A percentile compares a stretch with the other conserved stretches of the same genome.
phyloP scores from a whole-genome alignment of 352 stramenopile genomes.

The Aphanomyces cochlioides region DNA sequence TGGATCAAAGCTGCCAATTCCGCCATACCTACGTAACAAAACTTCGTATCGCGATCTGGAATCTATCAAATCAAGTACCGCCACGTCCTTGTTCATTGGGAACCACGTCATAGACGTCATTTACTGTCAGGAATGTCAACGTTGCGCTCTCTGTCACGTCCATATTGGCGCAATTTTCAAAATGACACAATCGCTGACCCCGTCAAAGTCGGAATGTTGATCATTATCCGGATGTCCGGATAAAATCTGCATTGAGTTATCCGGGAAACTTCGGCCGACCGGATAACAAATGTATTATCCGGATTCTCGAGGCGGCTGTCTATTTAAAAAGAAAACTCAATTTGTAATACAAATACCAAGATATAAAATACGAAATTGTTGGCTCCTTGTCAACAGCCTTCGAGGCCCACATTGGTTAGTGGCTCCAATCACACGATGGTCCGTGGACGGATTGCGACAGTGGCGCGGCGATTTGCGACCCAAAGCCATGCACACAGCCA shows the following conservation, averaged over 20 bases:
- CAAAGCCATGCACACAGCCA: constrained; percentile 19
- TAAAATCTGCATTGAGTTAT: not conserved
- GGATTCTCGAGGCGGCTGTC: too few species aligned
- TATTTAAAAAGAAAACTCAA: not conserved
- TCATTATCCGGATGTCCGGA: not conserved
- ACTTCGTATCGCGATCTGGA: too few species aligned
- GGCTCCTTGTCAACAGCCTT: too few species aligned
- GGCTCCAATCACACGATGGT: constrained; percentile 7
- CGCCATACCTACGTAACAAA: constrained; percentile 39
- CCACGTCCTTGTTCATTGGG: constrained; percentile 58
- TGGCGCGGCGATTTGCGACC: constrained; percentile 15
- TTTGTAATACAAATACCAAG: not conserved
- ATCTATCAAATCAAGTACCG: constrained; percentile 27
- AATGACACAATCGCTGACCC: not conserved
- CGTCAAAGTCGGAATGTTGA: too few species aligned
- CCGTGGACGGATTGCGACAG: not conserved
- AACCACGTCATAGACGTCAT: constrained; percentile 74
- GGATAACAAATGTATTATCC: too few species aligned
- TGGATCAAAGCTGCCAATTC: constrained; percentile 63
- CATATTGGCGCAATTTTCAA: not conserved
- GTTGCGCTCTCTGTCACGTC: not conserved
- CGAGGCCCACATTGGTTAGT: constrained; percentile 1
- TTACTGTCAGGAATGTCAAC: constrained; percentile 59
- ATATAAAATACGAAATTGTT: not conserved
- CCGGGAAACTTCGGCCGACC: too few species aligned